phyloP scores from a whole-genome alignment of 2,329 filamentous ascomycete genomes.

The Fusarium marasasianum region DNA sequence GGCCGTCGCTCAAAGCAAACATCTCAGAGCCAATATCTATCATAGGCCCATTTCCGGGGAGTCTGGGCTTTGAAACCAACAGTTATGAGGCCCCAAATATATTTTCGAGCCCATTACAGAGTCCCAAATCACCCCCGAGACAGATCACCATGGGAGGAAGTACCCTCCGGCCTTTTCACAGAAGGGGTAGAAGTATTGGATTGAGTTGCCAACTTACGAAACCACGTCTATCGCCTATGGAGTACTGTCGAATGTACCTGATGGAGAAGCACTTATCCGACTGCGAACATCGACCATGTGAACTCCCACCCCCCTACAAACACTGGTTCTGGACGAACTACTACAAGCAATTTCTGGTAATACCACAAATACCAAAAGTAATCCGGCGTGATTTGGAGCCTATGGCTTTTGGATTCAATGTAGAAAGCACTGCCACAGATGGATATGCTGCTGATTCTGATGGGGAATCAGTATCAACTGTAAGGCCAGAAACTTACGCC shows the following conservation, averaged over 20 bases:
- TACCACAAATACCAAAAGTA: conserved; percentile 46
- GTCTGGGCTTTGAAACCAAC: not conserved
- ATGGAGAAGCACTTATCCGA: conserved; percentile 46
- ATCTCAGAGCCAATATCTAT: conserved; percentile 39
- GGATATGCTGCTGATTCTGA: conserved; percentile 21
- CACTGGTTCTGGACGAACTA: conserved; percentile 48
- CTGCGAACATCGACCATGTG: conserved; percentile 39
- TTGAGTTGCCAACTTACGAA: conserved; percentile 24
- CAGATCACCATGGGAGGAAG: not conserved
- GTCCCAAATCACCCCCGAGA: not conserved
- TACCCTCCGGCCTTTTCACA: not conserved
- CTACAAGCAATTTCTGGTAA: conserved; percentile 51
- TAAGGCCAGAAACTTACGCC: conserved; percentile 9
- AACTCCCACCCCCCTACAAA: conserved; percentile 44
- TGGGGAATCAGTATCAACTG: conserved; percentile 32
- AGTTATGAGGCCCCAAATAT: not conserved
- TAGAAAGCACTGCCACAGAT: not conserved
- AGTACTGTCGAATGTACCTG: conserved; percentile 50
- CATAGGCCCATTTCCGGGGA: not conserved
- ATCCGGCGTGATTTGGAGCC: conserved; percentile 35
- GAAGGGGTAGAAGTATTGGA: not conserved
- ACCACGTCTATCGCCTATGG: conserved; percentile 53
- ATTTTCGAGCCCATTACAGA: not conserved
- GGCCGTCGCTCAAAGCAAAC: conserved; percentile 32
- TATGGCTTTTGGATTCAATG: too few relatives aligned